Percentiles rank a stretch among this genome's conserved stretches.
phyloP scores from a whole-genome alignment of 495 filamentous ascomycete genomes.

The Clohesyomyces aquaticus region DNA sequence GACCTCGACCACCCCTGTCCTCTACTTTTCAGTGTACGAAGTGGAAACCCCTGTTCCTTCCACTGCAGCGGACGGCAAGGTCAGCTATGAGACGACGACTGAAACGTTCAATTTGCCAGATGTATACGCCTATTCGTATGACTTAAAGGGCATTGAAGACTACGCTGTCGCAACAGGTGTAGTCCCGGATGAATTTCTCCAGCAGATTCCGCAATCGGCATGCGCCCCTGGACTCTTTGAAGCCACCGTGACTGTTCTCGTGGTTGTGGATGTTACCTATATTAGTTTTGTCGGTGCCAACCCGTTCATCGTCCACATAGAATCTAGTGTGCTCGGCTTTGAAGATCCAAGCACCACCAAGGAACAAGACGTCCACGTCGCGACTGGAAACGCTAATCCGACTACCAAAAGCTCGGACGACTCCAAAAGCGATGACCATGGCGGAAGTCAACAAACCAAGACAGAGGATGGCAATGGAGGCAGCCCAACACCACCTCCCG shows the following conservation, averaged over 20 bases:
- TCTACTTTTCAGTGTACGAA: constrained; percentile 43
- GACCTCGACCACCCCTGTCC: constrained; percentile 41
- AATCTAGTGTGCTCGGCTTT: constrained; percentile 31
- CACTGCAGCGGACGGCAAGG: constrained; percentile 11
- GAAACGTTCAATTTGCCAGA: constrained; percentile 23
- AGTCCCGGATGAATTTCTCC: constrained; percentile 29
- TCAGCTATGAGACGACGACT: constrained; percentile 13
- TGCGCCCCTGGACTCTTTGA: constrained; percentile 25
- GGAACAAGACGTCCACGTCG: background rate
- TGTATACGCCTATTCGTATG: constrained; percentile 13
- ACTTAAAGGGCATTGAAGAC: constrained; percentile 25
- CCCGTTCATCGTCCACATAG: constrained; percentile 36
- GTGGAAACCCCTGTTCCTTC: constrained; percentile 15
- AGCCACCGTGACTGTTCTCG: constrained; percentile 29
- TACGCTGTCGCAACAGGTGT: constrained; percentile 16
- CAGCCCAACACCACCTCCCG: background rate
- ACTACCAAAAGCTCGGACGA: background rate
- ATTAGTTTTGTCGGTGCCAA: background rate
- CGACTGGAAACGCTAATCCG: no score
- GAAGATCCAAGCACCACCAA: constrained; percentile 8
- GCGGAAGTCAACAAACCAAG: background rate
- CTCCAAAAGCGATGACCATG: background rate
- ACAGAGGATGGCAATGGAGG: background rate
- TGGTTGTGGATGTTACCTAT: constrained; percentile 35
- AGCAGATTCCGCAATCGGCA: constrained; percentile 33